Evolutionary conservation across 768 basidiomycete genomes (phyloP), one percentile per base, ranked within the genome.

Genomic region (Termitomyces eurrhizus): DNA sequence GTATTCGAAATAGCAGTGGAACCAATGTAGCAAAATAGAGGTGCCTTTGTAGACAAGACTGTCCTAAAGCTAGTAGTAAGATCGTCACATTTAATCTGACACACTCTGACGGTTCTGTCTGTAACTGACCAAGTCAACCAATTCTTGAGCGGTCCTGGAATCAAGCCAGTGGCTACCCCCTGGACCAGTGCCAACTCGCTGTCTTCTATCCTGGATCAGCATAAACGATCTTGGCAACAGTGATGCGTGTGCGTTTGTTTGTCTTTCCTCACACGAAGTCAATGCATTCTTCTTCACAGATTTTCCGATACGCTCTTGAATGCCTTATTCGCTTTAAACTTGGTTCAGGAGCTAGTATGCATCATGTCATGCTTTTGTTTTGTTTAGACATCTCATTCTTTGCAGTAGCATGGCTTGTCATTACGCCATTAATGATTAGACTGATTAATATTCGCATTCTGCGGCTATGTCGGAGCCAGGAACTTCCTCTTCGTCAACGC

Each of bases 121-220:
- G 69, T 86, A 51, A 80, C 77, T 1, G 84, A 88, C 57, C 86
- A 89, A 65, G 84, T 88, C 18, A 80, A 82, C 59, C 69, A 84
- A 60, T 88, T 87, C 70, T 72, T 87, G 55, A 65, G 62, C 24
- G 72, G 75, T 9, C 78, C 76, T 1, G 81, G 76, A 4, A 72
- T 64, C 36, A 83, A 82, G 67, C 85, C 86, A 1, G 68, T 75
- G 5, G 72, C 69, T 3, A 78, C 82, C 1, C 78, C 80, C 0
- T 89, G 88, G 88, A 77, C 78, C 32, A 79, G 79, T 58, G 64
- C 66, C 4, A 83, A 88, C 65, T 68, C 85, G 56, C 64, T 89
- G 52, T 89, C 89, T 70, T 82, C 82, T 0, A 70, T 88, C n/a
- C n/a, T 89, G 80, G 79, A 87, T 90, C 58, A 87, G 88, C 0